These are phyloP conservation scores for Pseudogymnoascus sp. DNA, from an alignment of 2,329 filamentous ascomycete genomes.

Conservation along the genomic window DNA sequence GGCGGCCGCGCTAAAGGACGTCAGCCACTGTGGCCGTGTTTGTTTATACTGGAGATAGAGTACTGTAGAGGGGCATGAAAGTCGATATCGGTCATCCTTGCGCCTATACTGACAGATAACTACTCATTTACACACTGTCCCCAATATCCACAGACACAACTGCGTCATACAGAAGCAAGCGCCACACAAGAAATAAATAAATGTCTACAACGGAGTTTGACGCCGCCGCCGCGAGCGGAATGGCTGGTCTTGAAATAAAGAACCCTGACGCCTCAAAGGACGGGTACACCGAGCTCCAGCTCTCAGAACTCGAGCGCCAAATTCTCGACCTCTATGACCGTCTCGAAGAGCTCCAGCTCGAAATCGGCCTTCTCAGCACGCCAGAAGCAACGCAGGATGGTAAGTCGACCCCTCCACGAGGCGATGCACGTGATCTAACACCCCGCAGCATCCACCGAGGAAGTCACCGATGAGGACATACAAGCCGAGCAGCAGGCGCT, in stretches of 20 bases:
- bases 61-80: neutral
- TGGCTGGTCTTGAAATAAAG: constrained; percentile 4
- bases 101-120: neutral
- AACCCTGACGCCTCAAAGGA: neutral
- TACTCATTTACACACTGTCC: neutral
- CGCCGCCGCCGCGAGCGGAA: neutral
- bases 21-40: constrained; percentile 9
- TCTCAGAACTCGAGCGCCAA: constrained; percentile 59
- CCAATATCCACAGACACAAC: neutral
- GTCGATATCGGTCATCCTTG: neutral
- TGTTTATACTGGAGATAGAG: neutral
- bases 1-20: neutral
- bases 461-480: constrained; percentile 43
- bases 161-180: neutral
- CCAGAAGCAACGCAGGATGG: constrained; percentile 28
- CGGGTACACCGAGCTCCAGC: constrained; percentile 34
- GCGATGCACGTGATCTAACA: constrained; percentile 9
- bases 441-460: constrained; percentile 9
- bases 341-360: constrained; percentile 62
- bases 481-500: constrained; percentile 53
- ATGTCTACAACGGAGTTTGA: constrained; percentile 2
- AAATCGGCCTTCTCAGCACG: constrained; percentile 57
- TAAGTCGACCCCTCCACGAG: constrained; percentile 13
- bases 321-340: constrained; percentile 64
- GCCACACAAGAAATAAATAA: neutral